Evolutionary conservation across 495 filamentous ascomycete genomes (phyloP).

Genomic region (Hypoxylon lienhwacheense): DNA sequence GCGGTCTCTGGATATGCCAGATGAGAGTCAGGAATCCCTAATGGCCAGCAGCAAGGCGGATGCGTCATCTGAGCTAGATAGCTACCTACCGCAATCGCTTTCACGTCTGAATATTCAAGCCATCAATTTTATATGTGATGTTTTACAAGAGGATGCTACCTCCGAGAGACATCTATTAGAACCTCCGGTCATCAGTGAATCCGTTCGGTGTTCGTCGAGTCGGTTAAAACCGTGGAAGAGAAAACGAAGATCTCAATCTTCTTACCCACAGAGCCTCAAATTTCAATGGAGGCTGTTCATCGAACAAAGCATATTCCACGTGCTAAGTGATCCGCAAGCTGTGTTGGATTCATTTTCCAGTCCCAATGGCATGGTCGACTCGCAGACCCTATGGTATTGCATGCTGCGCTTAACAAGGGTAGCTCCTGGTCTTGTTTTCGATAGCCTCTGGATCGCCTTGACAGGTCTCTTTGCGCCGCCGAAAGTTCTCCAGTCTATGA

Average conservation of each 20-base stretch:
- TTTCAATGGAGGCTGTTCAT: slow-evolving; percentile 61
- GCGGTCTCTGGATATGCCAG: slow-evolving; percentile 21
- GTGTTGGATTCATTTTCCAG: slow-evolving; percentile 67
- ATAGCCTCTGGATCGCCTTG: slow-evolving; percentile 76
- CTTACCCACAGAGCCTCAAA: slow-evolving; percentile 36
- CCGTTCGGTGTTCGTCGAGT: slow-evolving; percentile 18
- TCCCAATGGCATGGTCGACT: slow-evolving; percentile 50
- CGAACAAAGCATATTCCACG: slow-evolving; percentile 73
- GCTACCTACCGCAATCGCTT: slow-evolving; percentile 48
- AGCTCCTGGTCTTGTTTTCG: slow-evolving; percentile 61
- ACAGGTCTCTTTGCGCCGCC: slow-evolving; percentile 69
- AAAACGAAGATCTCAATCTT: slow-evolving; percentile 41
- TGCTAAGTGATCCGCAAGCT: slow-evolving; percentile 66
- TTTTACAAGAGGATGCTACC: slow-evolving; percentile 54
- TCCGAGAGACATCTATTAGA: slow-evolving; percentile 52
- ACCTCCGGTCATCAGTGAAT: slow-evolving; percentile 38
- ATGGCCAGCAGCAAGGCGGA: slow-evolving; percentile 21
- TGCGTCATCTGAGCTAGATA: slow-evolving; percentile 42
- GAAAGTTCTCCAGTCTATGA: slow-evolving; percentile 51
- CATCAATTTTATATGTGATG: slow-evolving; percentile 56
- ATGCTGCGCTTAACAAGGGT: slow-evolving; percentile 56
- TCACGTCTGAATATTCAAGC: slow-evolving; percentile 48
- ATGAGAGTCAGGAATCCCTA: slow-evolving; percentile 18
- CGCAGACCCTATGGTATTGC: slow-evolving; percentile 54
- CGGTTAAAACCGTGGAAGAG: slow-evolving; percentile 45